Evolutionary conservation across 768 basidiomycete genomes (phyloP).

Genomic region (Trametes sanguinea): DNA sequence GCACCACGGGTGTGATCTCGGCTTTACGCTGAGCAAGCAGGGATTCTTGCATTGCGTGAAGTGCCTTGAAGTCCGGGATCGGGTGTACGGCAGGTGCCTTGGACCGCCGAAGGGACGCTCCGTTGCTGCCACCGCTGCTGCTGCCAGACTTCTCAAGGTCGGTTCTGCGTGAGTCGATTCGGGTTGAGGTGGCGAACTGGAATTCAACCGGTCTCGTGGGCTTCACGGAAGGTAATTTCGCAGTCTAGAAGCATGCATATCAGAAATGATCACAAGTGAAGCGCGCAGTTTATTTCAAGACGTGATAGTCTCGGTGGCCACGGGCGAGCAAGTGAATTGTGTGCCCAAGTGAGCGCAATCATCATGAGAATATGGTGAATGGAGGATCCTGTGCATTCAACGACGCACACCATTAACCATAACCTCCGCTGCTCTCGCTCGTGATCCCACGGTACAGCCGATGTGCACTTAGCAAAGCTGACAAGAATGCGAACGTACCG

Average conservation of each 20-base stretch:
- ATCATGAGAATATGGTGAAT: conserved; percentile 6
- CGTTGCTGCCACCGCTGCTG: conserved; percentile 5
- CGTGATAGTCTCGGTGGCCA: conserved; percentile 2
- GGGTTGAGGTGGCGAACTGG: conserved; percentile 52
- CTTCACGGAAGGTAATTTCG: conserved; percentile 27
- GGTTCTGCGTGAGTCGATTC: conserved; percentile 48
- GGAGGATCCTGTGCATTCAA: too few species aligned
- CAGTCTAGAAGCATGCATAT: conserved; percentile 17
- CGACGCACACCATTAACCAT: too few species aligned
- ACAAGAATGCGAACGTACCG: conserved; percentile 17
- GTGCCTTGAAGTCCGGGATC: conserved; percentile 56
- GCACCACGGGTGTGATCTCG: conserved; percentile 50
- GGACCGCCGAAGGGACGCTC: conserved; percentile 15
- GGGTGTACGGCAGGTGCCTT: conserved; percentile 30
- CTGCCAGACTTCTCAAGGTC: conserved; percentile 34
- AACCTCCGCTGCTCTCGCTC: too few species aligned
- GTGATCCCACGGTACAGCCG: too few species aligned
- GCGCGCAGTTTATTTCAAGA: conserved; percentile 13
- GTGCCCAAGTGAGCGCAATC: background rate
- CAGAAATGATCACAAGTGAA: conserved; percentile 5
- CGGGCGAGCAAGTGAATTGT: background rate
- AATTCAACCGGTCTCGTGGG: conserved; percentile 47
- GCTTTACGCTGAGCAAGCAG: conserved; percentile 45
- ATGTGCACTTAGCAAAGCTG: background rate
- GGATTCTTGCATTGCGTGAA: conserved; percentile 51